Evolutionary conservation across 805 yeast genomes (phyloP), one percentile per base, ranked within the genome.

Genomic region (Kodamaea laetipori): DNA sequence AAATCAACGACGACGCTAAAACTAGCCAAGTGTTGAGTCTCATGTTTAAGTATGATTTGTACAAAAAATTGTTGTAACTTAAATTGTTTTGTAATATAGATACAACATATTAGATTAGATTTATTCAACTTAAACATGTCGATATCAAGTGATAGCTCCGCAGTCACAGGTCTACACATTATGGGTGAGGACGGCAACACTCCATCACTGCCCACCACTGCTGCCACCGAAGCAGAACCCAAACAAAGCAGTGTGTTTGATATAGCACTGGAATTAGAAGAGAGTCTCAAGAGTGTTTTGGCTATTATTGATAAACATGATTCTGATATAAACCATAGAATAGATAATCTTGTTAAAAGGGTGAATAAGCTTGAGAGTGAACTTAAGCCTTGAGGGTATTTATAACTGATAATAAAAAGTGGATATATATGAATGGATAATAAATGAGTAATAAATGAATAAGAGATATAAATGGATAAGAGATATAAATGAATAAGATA

Each of bases 181-280:
- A 15, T 27, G 31, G 31, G 31, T 2, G 34, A 30, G 17, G 34
- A 30, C 34, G 15, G 11, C 15, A 30, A 15, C 4, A 30, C 10
- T 19, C 15, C 19, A 9, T 6, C 34, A 4, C 11, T 30, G 4
- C 17, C 19, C 19, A 15, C 17, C 11, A 30, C 34, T 6, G 34
- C 34, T 13, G 17, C 34, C 13, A 41, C 2, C 45, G 35, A 17
- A 37, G 44, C 25, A 18, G 25, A 23, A 11, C 12, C 28, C 11
- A 25, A 37, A 12, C 33, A 36, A 8, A 11, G 36, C 18, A 27
- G 28, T 2, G 57, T 65, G 4, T 54, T 66, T 18, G 74, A 69
- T 31, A 46, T 68, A n/a, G 66, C 69, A 2, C 61, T 54, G 53
- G 60, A 54, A 3, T 58, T 71, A 16, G 71, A 69, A 31, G 48